Evolutionary conservation across 768 basidiomycete species (phyloP).

Genomic region (Leccinum barrowsii): DNA sequence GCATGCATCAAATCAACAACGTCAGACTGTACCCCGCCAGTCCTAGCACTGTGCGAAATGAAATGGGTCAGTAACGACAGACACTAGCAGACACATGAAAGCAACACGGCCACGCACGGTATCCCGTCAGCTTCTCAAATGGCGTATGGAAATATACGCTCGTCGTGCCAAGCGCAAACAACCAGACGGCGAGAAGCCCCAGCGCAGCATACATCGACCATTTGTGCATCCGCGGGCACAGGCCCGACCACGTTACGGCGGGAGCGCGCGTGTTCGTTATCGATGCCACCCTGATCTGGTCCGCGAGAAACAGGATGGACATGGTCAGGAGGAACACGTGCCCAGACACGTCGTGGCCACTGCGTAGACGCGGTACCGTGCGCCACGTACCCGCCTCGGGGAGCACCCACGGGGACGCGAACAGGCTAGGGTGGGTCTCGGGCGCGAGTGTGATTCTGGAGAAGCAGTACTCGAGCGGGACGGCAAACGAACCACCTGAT

Average conservation of each 20-base stretch:
- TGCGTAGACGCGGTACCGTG: slow-evolving; percentile 57
- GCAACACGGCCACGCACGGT: slow-evolving; percentile 49
- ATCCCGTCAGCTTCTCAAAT: slow-evolving; percentile 82
- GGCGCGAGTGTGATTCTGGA: slow-evolving; percentile 49
- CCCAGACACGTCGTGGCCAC: slow-evolving; percentile 91
- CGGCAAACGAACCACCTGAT: slow-evolving; percentile 45
- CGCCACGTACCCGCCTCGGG: slow-evolving; percentile 40
- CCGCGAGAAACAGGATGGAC: slow-evolving; percentile 70
- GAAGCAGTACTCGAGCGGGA: slow-evolving; percentile 60
- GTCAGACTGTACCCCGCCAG: slow-evolving; percentile 35
- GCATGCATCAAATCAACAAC: slow-evolving; percentile 11
- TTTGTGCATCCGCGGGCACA: slow-evolving; percentile 44
- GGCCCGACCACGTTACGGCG: slow-evolving; percentile 7
- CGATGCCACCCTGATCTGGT: slow-evolving; percentile 54
- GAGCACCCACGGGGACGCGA: slow-evolving; percentile 39
- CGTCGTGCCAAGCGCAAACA: slow-evolving; percentile 76
- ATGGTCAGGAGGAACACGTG: slow-evolving; percentile 85
- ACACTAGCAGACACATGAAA: slow-evolving; percentile 1
- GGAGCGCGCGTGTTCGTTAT: slow-evolving; percentile 37
- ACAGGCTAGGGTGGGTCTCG: slow-evolving; percentile 60
- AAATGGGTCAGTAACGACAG: slow-evolving; percentile 11
- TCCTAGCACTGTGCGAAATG: slow-evolving; percentile 34
- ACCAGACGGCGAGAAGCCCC: slow-evolving; percentile 56
- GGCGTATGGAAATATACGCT: slow-evolving; percentile 90
- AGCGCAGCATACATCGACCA: slow-evolving; percentile 46